Evolutionary conservation across 106 monocot genomes (phyloP).

Genomic region (Allium sativum): DNA sequence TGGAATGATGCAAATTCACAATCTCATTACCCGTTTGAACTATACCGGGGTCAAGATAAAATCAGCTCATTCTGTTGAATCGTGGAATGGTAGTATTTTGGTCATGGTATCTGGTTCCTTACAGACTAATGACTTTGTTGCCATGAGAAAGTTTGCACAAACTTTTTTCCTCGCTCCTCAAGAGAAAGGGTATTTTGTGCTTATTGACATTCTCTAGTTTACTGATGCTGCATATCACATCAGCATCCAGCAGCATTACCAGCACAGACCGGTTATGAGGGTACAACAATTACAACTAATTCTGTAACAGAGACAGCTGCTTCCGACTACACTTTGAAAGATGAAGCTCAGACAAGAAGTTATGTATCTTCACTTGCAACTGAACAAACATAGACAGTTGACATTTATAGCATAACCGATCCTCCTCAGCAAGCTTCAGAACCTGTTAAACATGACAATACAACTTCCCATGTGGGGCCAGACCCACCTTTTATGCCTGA

Average conservation of each 20-base stretch:
- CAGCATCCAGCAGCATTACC: constrained; percentile 19
- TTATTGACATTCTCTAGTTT: constrained; percentile 63
- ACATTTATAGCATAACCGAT: constrained; percentile 36
- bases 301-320: constrained; percentile 9
- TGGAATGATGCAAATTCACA: constrained; percentile 43
- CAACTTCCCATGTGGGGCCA: constrained; percentile 12
- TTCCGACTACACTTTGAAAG: constrained; percentile 19
- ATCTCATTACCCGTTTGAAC: constrained; percentile 28
- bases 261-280: constrained; percentile 27
- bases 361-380: constrained; percentile 10
- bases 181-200: constrained; percentile 81
- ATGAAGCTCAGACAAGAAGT: constrained; percentile 13
- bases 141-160: constrained; percentile 58
- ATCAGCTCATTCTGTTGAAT: constrained; percentile 58
- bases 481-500: constrained; percentile 21
- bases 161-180: constrained; percentile 87
- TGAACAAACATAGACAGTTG: constrained; percentile 28
- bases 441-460: constrained; percentile 27
- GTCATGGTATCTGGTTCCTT: constrained; percentile 62
- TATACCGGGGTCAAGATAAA: constrained; percentile 66
- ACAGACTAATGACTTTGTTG: constrained; percentile 33
- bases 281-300: constrained; percentile 10
- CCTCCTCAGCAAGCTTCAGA: constrained; percentile 28
- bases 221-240: constrained; percentile 50
- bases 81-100: constrained; percentile 57